Evolutionary conservation across 768 basidiomycete genomes (phyloP).

Genomic region (Lactifluus echinatus): DNA sequence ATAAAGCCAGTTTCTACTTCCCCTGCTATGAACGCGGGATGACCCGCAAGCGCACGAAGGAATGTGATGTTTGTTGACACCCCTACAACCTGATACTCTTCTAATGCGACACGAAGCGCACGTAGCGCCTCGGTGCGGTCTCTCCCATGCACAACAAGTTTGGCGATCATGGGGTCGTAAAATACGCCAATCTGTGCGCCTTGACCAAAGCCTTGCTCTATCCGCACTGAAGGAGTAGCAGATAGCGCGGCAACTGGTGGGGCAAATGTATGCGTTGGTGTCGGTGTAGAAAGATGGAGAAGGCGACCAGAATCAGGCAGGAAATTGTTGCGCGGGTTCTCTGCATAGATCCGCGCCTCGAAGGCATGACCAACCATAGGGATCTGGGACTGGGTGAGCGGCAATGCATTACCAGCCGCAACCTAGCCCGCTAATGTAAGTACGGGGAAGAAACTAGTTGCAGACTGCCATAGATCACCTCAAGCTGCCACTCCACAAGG

Average conservation of each 20-base stretch:
- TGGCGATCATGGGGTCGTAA: conserved; percentile 90
- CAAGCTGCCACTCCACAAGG: conserved; percentile 92
- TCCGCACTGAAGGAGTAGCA: conserved; percentile 58
- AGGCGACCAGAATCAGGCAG: conserved; percentile 84
- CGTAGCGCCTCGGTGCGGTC: conserved; percentile 80
- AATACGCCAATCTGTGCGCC: conserved; percentile 79
- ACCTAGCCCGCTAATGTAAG: conserved; percentile 38
- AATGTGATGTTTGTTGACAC: conserved; percentile 91
- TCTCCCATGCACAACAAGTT: conserved; percentile 81
- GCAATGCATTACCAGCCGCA: conserved; percentile 81
- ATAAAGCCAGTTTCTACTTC: conserved; percentile 94
- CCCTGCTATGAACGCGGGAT: conserved; percentile 64
- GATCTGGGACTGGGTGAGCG: conserved; percentile 66
- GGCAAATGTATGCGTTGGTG: conserved; percentile 62
- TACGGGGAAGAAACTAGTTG: background rate
- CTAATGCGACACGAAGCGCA: conserved; percentile 69
- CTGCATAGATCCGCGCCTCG: conserved; percentile 92
- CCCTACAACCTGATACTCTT: conserved; percentile 86
- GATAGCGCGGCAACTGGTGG: conserved; percentile 26
- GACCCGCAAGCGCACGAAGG: conserved; percentile 65
- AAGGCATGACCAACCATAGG: conserved; percentile 90
- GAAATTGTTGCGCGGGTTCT: conserved; percentile 89
- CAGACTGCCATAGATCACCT: conserved; percentile 34
- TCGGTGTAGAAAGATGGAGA: conserved; percentile 72
- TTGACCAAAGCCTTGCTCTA: conserved; percentile 82